Evolutionary conservation across 2,329 filamentous ascomycete species (phyloP), one percentile per base, ranked within the genome.

Genomic region (Sarocladium kiliense): DNA sequence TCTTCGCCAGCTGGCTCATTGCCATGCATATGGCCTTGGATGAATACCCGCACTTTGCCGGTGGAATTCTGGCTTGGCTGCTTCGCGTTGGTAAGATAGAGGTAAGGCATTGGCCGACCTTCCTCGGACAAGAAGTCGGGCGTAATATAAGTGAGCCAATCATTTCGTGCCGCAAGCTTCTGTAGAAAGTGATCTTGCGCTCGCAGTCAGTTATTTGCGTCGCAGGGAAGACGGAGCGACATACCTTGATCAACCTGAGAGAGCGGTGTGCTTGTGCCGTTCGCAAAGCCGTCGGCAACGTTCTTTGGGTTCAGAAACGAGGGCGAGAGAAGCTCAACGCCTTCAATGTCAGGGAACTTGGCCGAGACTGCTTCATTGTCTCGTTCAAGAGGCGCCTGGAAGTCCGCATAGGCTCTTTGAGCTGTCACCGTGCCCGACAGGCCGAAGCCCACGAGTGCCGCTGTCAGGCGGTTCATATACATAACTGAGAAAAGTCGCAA

Each of bases 111-210:
- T 7, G 57, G 49, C 3, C 59, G 59, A 26, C 60, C 60, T 32
- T 62, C 60, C 37, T 62, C 60, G 2, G 60, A 62, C 21, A 41
- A 30, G 54, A 62, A 59, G 27, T 54, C 32, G 1, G 59, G 54
- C 25, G 37, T 53, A 21, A 57, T 54, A 50, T 61, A 61, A 11
- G 57, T 60, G 55, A 62, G 55, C 58, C 60, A 62, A 7, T 59
- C 55, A 47, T 62, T 61, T 14, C 57, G 56, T 14, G 47, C 47
- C 2, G 59, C 57, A 11, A 54, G 51, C 11, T 11, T 27, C 36
- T 42, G 32, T 5, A 54, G 51, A 25, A 54, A 54, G 32, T 39
- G 25, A 21, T 39, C 51, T 41, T 10, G 14, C 3, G 23, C 26
- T 26, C 16, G 27, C 6, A 23, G 41, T 25, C 10, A 45, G n/a